Conservation (phyloP, 768 basidiomycete species). For the Leccinum rimulosum region DNA sequence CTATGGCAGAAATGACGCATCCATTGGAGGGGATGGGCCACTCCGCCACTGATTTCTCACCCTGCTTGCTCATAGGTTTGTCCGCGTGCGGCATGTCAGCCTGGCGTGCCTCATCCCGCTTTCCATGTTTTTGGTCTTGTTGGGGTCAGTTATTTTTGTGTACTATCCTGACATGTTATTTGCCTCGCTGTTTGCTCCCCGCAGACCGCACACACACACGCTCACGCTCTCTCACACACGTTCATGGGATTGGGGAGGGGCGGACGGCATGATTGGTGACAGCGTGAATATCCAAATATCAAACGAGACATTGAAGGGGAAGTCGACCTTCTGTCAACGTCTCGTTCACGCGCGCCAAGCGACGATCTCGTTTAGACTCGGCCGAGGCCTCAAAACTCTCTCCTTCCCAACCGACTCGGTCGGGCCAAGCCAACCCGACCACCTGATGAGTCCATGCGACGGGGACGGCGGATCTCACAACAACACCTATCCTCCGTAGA, state of each 20-base stretch:
- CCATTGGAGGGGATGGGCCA: neutral
- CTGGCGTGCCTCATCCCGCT: neutral
- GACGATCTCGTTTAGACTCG: slow-evolving; percentile 1
- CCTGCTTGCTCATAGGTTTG: neutral
- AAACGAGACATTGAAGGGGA: neutral
- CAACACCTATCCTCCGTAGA: neutral
- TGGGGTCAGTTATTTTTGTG: neutral
- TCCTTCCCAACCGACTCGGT: slow-evolving; percentile 1
- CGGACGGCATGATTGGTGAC: neutral
- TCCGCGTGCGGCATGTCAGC: neutral
- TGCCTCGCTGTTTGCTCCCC: slow-evolving; percentile 5
- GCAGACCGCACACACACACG: neutral
- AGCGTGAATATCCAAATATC: neutral
- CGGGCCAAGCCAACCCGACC: neutral
- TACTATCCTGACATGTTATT: neutral
- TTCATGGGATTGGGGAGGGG: slow-evolving; percentile 6
- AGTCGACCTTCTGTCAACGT: neutral
- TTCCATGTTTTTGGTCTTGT: neutral
- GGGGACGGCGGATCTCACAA: slow-evolving; percentile 18
- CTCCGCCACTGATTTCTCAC: slow-evolving; percentile 23
- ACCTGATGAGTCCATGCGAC: slow-evolving; percentile 9
- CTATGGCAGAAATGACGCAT: slow-evolving; percentile 34
- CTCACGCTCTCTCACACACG: slow-evolving; percentile 5
- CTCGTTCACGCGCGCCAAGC: neutral
- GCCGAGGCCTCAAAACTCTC: neutral